Conservation (phyloP, 1,284 basidiomycete genomes). For the Trichosporon ovoides region DNA sequence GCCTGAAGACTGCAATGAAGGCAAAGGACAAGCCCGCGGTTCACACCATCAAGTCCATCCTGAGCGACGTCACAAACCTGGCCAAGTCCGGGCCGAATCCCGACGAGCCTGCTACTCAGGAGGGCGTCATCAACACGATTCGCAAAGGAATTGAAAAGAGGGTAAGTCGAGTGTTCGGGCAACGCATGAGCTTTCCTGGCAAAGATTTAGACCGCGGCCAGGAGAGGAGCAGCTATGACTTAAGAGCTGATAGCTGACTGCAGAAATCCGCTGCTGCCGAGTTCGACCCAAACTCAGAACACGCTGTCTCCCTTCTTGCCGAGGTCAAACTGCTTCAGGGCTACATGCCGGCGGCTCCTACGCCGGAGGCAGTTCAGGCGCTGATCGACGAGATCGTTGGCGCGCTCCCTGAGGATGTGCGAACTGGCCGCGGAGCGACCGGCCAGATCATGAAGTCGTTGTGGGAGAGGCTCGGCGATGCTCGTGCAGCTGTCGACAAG, state of each 20-base stretch:
- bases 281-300: constrained; percentile 1
- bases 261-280: not conserved
- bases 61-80: constrained; percentile 41
- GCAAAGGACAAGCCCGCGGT: constrained; percentile 36
- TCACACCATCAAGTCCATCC: constrained; percentile 36
- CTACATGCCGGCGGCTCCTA: constrained; percentile 38
- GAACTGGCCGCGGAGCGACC: constrained; percentile 29
- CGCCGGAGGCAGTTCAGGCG: constrained; percentile 28
- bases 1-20: constrained; percentile 46
- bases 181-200: too few relatives aligned
- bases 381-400: constrained; percentile 34
- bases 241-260: not conserved
- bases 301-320: not conserved
- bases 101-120: constrained; percentile 32
- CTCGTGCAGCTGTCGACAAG: constrained; percentile 36
- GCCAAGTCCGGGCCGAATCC: constrained; percentile 38
- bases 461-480: constrained; percentile 42
- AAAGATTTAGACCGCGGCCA: too few relatives aligned
- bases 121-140: constrained; percentile 33
- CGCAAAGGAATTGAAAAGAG: constrained; percentile 41
- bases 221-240: too few relatives aligned
- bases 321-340: constrained; percentile 35
- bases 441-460: constrained; percentile 38
- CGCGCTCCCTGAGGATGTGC: constrained; percentile 22
- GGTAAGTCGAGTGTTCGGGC: constrained; percentile 18